Evolutionary conservation across 768 basidiomycete genomes (phyloP).

Genomic region (Kondoa malvinella): DNA sequence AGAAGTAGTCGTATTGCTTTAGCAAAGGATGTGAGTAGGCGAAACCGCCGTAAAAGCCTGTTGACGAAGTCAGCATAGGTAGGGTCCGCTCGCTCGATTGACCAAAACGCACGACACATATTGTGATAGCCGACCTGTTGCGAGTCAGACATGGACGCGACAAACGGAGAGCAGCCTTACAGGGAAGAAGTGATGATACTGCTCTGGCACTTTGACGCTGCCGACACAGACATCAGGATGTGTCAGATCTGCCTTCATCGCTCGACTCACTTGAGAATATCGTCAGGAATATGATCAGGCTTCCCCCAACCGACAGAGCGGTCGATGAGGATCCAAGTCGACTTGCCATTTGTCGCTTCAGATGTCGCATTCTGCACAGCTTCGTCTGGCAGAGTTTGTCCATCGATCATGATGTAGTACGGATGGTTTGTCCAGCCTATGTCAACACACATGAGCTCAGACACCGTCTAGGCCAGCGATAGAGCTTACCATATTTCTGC

Average conservation of each 20-base stretch:
- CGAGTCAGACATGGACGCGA: background rate
- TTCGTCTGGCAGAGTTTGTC: background rate
- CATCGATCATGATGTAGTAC: slow-evolving; percentile 2
- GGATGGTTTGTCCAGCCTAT: slow-evolving; percentile 3
- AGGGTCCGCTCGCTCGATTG: background rate
- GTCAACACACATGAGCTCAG: background rate
- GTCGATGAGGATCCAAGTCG: background rate
- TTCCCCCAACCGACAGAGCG: background rate
- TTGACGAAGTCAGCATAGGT: background rate
- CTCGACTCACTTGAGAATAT: background rate
- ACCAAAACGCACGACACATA: background rate
- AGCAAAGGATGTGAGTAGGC: too few relatives aligned
- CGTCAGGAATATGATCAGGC: background rate
- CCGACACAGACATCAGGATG: background rate
- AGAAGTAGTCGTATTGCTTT: too few relatives aligned
- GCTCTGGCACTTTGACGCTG: background rate
- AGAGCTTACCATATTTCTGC: background rate
- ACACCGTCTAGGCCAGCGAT: background rate
- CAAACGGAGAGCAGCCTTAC: background rate
- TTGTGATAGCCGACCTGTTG: background rate
- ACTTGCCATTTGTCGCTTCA: slow-evolving; percentile 1
- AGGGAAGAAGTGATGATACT: slow-evolving; percentile 8
- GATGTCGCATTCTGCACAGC: background rate
- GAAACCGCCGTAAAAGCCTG: background rate
- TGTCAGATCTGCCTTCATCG: background rate